phyloP scores from a whole-genome alignment of 1,284 basidiomycete genomes.

The Boletus semigastroideus region DNA sequence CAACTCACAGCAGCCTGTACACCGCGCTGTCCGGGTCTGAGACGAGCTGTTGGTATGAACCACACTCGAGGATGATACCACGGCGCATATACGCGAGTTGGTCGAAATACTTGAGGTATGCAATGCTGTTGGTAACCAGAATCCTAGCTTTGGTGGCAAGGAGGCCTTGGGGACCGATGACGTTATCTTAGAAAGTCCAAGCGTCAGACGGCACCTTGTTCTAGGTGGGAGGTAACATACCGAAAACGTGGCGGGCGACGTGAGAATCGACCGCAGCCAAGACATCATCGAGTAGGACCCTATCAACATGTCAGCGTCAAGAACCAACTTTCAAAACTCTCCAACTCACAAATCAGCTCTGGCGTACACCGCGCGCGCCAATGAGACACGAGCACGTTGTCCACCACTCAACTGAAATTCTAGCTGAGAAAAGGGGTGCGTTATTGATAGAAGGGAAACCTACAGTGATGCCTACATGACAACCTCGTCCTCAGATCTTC shows the following conservation, averaged over 20 bases:
- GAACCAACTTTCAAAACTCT: background rate
- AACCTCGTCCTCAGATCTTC: background rate
- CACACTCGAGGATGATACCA: conserved; percentile 83
- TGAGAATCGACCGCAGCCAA: conserved; percentile 68
- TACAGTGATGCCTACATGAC: too few relatives aligned
- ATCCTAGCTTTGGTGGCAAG: conserved; percentile 85
- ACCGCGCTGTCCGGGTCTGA: conserved; percentile 68
- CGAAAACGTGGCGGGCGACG: conserved; percentile 66
- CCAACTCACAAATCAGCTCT: conserved; percentile 50
- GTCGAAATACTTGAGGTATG: conserved; percentile 82
- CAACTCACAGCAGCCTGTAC: conserved; percentile 75
- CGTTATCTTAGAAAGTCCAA: conserved; percentile 57
- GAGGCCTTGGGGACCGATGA: conserved; percentile 87
- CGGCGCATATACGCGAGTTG: conserved; percentile 78
- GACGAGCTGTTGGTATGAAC: conserved; percentile 67
- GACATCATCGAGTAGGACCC: conserved; percentile 38
- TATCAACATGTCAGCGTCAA: conserved; percentile 4
- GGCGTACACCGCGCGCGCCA: conserved; percentile 51
- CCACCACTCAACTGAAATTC: conserved; percentile 47
- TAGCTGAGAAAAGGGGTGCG: background rate
- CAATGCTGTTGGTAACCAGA: conserved; percentile 87
- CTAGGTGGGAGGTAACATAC: conserved; percentile 32
- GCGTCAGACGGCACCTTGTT: conserved; percentile 2
- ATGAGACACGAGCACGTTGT: conserved; percentile 59
- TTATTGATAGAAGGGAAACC: conserved; percentile 1